Evolutionary conservation across 2,329 filamentous ascomycete genomes (phyloP).

Genomic region (Plenodomus biglobosus): DNA sequence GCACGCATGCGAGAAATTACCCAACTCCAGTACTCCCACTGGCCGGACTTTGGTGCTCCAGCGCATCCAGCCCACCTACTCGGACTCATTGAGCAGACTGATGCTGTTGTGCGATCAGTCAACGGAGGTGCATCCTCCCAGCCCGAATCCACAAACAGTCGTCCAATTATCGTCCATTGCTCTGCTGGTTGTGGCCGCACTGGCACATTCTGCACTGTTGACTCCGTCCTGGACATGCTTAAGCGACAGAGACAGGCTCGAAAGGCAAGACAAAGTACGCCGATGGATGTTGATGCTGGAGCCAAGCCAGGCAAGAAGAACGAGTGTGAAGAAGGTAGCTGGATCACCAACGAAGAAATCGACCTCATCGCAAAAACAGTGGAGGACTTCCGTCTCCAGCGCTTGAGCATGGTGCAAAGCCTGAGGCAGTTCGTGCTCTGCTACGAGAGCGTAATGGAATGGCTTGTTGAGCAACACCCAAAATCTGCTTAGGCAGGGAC

Average conservation of each 20-base stretch:
- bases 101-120: constrained; percentile 63
- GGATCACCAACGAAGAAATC: constrained; percentile 68
- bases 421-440: constrained; percentile 91
- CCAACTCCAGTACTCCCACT: constrained; percentile 91
- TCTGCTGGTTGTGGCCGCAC: constrained; percentile 94
- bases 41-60: constrained; percentile 95
- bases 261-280: constrained; percentile 38
- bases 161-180: constrained; percentile 90
- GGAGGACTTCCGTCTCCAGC: constrained; percentile 83
- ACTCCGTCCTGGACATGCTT: constrained; percentile 93
- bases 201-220: constrained; percentile 94
- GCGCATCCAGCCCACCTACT: constrained; percentile 86
- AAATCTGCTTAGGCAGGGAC: constrained; percentile 29
- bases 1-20: constrained; percentile 87
- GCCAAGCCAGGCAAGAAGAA: constrained; percentile 20
- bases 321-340: constrained; percentile 55
- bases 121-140: constrained; percentile 56
- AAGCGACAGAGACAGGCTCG: constrained; percentile 70
- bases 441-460: constrained; percentile 93
- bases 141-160: constrained; percentile 53
- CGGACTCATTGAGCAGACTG: constrained; percentile 85
- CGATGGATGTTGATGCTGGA: constrained; percentile 46
- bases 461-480: constrained; percentile 60
- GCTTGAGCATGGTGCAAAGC: constrained; percentile 96
- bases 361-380: constrained; percentile 87